Base-by-base conservation (phyloP, 805 yeast genomes). In the Candida odintsovae region DNA sequence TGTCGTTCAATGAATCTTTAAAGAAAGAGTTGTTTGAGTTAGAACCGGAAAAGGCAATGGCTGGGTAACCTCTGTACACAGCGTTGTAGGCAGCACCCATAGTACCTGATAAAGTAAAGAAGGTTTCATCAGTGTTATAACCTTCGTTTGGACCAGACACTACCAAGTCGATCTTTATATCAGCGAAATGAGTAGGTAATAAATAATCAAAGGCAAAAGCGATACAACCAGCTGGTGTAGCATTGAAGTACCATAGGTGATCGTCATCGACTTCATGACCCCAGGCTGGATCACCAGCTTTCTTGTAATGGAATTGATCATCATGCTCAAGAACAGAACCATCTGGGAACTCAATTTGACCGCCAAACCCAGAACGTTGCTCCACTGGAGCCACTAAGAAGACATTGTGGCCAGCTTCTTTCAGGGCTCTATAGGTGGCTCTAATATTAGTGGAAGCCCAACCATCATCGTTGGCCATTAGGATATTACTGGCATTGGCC, bases 401-500 rank as follows among this genome's bases (percentile, higher is more conserved):
- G 38, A 75, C 81, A 46, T 64, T 67, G 57, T 77, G 73, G 26
- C 78, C 79, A n/a, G 75, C 79, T 11, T 56, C 53, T 21, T 58
- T 68, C 50, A 76, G 68, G 31, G 67, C 76, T 43, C 70, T 61
- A 69, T 77, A 78, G 13, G 77, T 61, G 15, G 82, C 79, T 57
- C 82, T 72, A 56, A 78, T 75, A 56, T 76, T 76, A 41, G 82
- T 74, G 6, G 81, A 64, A 3, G 73, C 75, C 77, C 78, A 78
- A 19, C 77, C 72, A 52, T 78, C 83, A 56, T 78, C 83, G 54
- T 78, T 77, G 50, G 82, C 70, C 36, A 76, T 64, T 20, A 77
- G 58, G 49, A 75, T 72, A 57, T 73, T 72, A 52, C 69, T 69
- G 22, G 71, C 66, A n/a, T n/a, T n/a, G n/a, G n/a, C n/a, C n/a